A percentile compares a stretch with the other conserved stretches of the same genome.
Evolutionary conservation across 1,284 basidiomycete genomes (phyloP).

Genomic region (Apiotrichum montevideense): DNA sequence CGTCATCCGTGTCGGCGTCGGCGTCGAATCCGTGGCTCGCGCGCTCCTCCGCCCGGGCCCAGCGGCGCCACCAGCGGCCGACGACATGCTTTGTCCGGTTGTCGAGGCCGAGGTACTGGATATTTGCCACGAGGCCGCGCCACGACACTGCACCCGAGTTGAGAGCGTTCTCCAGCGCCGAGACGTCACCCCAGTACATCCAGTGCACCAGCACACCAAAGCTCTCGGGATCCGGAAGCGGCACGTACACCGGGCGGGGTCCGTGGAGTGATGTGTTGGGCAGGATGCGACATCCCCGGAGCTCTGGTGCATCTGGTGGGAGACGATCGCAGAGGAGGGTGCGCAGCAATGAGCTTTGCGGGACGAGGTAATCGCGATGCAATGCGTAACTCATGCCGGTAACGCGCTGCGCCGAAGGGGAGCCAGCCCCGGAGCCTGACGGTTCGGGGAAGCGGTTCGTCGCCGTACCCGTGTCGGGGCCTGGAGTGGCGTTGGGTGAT

Average conservation of each 20-base stretch:
- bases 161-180: conserved; percentile 34
- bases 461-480: background rate
- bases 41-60: conserved; percentile 31
- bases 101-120: conserved; percentile 44
- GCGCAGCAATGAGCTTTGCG: conserved; percentile 42
- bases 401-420: background rate
- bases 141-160: conserved; percentile 35
- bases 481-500: background rate
- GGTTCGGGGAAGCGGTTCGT: background rate
- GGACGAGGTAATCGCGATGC: conserved; percentile 44
- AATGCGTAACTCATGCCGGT: conserved; percentile 37
- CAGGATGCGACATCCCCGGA: conserved; percentile 10
- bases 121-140: conserved; percentile 44
- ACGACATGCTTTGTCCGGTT: conserved; percentile 39
- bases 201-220: conserved; percentile 44
- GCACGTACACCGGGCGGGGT: conserved; percentile 28
- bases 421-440: background rate
- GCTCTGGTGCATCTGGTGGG: conserved; percentile 7
- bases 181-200: conserved; percentile 44
- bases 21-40: background rate
- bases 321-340: conserved; percentile 25
- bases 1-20: conserved; percentile 4
- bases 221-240: conserved; percentile 42
- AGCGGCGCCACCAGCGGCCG: conserved; percentile 44
- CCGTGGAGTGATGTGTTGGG: conserved; percentile 8